Evolutionary conservation across 2,329 filamentous ascomycete species (phyloP).

Genomic region (Nannizziopsis barbatae): DNA sequence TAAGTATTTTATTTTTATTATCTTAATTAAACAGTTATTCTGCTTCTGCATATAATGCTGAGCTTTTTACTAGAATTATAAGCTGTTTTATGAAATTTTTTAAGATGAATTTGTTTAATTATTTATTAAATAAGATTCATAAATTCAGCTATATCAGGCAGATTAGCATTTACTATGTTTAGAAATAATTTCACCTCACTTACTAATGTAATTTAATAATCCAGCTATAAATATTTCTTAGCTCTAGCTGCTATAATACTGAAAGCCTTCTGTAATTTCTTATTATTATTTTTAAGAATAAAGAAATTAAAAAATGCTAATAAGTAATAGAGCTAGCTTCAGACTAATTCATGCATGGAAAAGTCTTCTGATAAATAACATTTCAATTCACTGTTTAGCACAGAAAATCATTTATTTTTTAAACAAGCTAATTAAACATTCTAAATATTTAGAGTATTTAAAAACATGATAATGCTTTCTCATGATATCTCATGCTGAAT

Average conservation of each 20-base stretch:
- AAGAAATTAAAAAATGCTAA: conserved; percentile 41
- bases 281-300: conserved; percentile 42
- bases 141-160: conserved; percentile 24
- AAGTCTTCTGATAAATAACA: conserved; percentile 50
- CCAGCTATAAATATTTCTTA: conserved; percentile 44
- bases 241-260: conserved; percentile 39
- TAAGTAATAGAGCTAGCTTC: conserved; percentile 41
- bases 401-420: conserved; percentile 34
- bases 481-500: conserved; percentile 41
- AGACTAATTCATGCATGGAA: conserved; percentile 44
- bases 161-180: background rate
- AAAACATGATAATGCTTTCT: conserved; percentile 39
- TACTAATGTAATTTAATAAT: conserved; percentile 34
- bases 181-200: conserved; percentile 15
- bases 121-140: conserved; percentile 30
- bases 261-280: conserved; percentile 41
- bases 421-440: conserved; percentile 28
- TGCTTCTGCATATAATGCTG: conserved; percentile 2
- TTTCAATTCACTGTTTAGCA: conserved; percentile 28
- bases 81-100: conserved; percentile 23
- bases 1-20: background rate
- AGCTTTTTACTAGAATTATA: background rate
- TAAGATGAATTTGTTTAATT: conserved; percentile 23
- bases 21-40: conserved; percentile 3
- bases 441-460: conserved; percentile 42